Conservation (phyloP, 2,329 filamentous ascomycete genomes). For the Claviceps sp. region DNA sequence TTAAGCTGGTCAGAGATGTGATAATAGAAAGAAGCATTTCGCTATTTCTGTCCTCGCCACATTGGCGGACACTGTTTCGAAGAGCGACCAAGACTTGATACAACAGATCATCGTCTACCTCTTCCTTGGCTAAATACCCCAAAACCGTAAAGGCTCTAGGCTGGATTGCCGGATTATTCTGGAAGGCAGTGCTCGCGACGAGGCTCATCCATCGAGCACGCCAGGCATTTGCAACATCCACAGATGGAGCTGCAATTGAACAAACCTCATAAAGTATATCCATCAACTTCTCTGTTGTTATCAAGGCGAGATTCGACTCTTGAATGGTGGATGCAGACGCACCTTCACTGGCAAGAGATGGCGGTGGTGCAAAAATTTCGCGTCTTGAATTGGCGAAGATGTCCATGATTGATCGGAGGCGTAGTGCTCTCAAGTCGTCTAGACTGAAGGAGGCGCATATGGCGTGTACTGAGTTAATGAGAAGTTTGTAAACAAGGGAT, state of each 20-base stretch:
- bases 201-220: slow-evolving; percentile 61
- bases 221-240: slow-evolving; percentile 55
- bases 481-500: slow-evolving; percentile 45
- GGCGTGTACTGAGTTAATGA: slow-evolving; percentile 55
- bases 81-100: slow-evolving; percentile 59
- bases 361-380: slow-evolving; percentile 41
- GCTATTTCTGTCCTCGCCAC: slow-evolving; percentile 48
- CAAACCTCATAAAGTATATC: slow-evolving; percentile 51
- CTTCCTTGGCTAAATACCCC: slow-evolving; percentile 57
- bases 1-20: slow-evolving; percentile 56
- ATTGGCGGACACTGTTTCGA: slow-evolving; percentile 50
- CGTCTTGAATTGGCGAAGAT: slow-evolving; percentile 45
- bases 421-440: slow-evolving; percentile 44
- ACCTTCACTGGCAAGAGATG: slow-evolving; percentile 34
- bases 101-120: slow-evolving; percentile 57
- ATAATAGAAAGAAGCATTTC: slow-evolving; percentile 59
- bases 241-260: slow-evolving; percentile 46
- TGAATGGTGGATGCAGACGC: slow-evolving; percentile 40
- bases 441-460: slow-evolving; percentile 52
- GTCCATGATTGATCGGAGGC: slow-evolving; percentile 42
- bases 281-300: slow-evolving; percentile 48
- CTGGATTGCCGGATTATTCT: slow-evolving; percentile 59
- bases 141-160: slow-evolving; percentile 57
- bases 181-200: slow-evolving; percentile 58
- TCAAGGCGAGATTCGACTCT: slow-evolving; percentile 36